Evolutionary conservation across 805 yeast genomes (phyloP), one percentile per base, ranked within the genome.

Genomic region (Blastobotrys muscicola): DNA sequence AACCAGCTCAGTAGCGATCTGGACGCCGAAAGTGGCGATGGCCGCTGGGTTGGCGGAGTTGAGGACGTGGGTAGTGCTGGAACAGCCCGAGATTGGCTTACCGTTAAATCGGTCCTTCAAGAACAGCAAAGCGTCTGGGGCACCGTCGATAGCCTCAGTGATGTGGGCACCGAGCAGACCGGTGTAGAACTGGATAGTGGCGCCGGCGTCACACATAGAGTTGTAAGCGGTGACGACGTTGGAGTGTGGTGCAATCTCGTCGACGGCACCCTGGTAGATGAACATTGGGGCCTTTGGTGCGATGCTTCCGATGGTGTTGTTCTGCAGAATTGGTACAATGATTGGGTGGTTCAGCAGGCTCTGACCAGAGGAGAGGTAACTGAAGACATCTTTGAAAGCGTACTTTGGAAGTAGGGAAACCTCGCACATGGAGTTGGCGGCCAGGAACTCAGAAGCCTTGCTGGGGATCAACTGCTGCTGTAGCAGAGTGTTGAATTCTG

Each of bases 231-330:
- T 20, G 29, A 50, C 57, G 8, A 53, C 56, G 12, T 12, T 37
- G 3, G 29, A 33, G 36, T 43, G 33, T 8, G 50, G 51, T 15
- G 44, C 54, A 13, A 54, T 45, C 35, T 51, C 52, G 36, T 55
- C 59, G 15, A 39, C 33, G 6, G 37, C 43, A 23, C 57, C 56
- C 34, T 54, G 50, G 40, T 51, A 53, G 10, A 55, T 45, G 33
- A 39, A 49, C 45, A 54, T 29, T 3, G 58, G 59, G 13, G 43
- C 29, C 23, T 32, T 45, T 2, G 57, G 58, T 2, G 43, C 39
- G 6, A 45, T 5, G 8, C 39, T 49, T 12, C 49, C 52, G 38
- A 47, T 20, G 29, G 54, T 44, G 23, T 50, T 48, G 7, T 50
- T 50, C 35, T 45, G 40, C 14, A 48, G 40, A 33, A 45, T 34